Conservation (phyloP, 2,329 filamentous ascomycete species). For the Chrysoporthe cubensis region DNA sequence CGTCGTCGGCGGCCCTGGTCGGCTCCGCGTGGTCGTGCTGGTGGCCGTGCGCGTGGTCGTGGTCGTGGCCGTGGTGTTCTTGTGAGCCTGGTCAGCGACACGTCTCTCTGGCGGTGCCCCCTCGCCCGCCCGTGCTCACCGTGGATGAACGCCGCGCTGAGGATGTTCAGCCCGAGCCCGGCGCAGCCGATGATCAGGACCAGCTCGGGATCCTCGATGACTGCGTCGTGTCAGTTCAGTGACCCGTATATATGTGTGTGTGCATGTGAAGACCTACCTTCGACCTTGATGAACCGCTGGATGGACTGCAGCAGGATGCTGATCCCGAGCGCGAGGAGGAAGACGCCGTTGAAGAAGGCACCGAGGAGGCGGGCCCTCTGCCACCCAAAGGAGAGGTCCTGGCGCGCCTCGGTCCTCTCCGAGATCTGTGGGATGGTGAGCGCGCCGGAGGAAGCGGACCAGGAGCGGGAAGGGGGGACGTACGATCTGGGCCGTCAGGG, state of each 20-base stretch:
- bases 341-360: constrained; percentile 80
- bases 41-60: constrained; percentile 34
- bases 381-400: constrained; percentile 74
- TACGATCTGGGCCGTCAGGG: constrained; percentile 66
- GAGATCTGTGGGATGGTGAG: constrained; percentile 51
- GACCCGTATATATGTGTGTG: neutral
- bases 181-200: constrained; percentile 72
- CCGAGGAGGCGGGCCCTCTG: constrained; percentile 73
- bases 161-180: constrained; percentile 68
- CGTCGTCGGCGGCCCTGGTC: neutral
- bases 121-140: constrained; percentile 44
- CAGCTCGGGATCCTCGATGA: constrained; percentile 65
- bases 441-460: neutral
- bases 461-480: constrained; percentile 30
- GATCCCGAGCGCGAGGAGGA: constrained; percentile 71
- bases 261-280: constrained; percentile 44
- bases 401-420: constrained; percentile 58
- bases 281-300: constrained; percentile 66
- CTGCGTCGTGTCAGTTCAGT: constrained; percentile 42
- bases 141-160: constrained; percentile 69
- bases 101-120: too few relatives aligned
- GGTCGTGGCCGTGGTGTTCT: constrained; percentile 46
- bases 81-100: constrained; percentile 27
- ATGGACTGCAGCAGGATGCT: constrained; percentile 76
- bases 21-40: constrained; percentile 32